Evolutionary conservation across 495 filamentous ascomycete genomes (phyloP).

Genomic region (Aspergillus funiculosus): DNA sequence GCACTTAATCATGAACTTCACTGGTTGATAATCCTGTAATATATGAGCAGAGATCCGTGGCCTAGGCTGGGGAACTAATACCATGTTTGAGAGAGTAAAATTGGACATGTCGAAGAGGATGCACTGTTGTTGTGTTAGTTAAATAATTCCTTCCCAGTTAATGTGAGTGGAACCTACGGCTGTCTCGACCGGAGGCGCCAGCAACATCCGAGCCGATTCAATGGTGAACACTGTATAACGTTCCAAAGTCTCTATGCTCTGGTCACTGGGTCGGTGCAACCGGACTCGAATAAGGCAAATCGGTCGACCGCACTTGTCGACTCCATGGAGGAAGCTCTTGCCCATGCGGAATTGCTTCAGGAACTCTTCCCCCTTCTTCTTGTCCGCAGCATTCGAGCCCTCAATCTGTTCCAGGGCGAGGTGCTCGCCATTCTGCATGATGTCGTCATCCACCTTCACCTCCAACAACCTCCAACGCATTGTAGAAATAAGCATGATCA

Average conservation of each 20-base stretch:
- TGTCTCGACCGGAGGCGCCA: slow-evolving; percentile 78
- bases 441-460: slow-evolving; percentile 78
- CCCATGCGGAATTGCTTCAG: slow-evolving; percentile 78
- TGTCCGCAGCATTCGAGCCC: slow-evolving; percentile 46
- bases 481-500: slow-evolving; percentile 90
- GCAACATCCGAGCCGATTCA: slow-evolving; percentile 80
- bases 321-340: slow-evolving; percentile 91
- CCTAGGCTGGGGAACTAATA: slow-evolving; percentile 28
- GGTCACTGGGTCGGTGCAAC: slow-evolving; percentile 74
- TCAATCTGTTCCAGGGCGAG: slow-evolving; percentile 55
- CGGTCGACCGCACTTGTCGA: slow-evolving; percentile 77
- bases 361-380: slow-evolving; percentile 75
- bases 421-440: slow-evolving; percentile 74
- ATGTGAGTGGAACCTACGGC: slow-evolving; percentile 55
- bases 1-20: slow-evolving; percentile 99
- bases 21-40: slow-evolving; percentile 78
- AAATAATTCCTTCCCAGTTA: neutral
- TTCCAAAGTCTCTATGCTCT: slow-evolving; percentile 73
- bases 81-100: slow-evolving; percentile 93
- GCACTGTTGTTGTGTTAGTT: slow-evolving; percentile 40
- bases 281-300: slow-evolving; percentile 82
- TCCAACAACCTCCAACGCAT: slow-evolving; percentile 84
- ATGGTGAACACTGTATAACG: slow-evolving; percentile 90
- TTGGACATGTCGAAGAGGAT: slow-evolving; percentile 94
- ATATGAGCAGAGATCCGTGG: slow-evolving; percentile 13